phyloP scores from a whole-genome alignment of 164 flowering plant genomes.

The Buxus sempervirens region DNA sequence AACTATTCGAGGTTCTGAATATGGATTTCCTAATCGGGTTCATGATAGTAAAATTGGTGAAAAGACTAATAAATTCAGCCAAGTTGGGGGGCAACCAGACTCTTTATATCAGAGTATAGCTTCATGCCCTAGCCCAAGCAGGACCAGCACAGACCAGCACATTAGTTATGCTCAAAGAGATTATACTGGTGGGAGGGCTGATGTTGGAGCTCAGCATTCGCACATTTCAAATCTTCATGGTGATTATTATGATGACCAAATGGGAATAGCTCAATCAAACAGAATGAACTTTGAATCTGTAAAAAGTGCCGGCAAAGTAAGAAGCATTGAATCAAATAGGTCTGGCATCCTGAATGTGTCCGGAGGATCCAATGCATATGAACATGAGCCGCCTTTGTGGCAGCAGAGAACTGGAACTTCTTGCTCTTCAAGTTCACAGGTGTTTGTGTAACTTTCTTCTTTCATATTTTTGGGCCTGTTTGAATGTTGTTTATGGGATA shows the following conservation, averaged over 20 bases:
- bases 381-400: too few species aligned
- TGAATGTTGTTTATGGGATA: background rate
- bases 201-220: background rate
- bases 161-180: background rate
- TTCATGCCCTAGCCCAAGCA: constrained; percentile 10
- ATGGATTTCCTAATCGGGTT: background rate
- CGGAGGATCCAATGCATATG: background rate
- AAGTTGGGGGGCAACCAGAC: background rate
- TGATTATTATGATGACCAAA: constrained; percentile 2
- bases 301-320: background rate
- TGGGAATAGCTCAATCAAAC: constrained; percentile 7
- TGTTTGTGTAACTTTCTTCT: background rate
- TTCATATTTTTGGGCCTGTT: background rate
- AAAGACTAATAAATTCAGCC: too few species aligned
- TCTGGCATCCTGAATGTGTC: background rate
- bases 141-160: background rate
- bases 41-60: background rate
- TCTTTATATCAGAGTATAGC: constrained; percentile 6
- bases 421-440: background rate
- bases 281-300: background rate
- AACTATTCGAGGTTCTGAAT: background rate
- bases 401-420: background rate
- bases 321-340: background rate
- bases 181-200: constrained; percentile 2
- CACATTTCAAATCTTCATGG: background rate